Evolutionary conservation across 768 basidiomycete species (phyloP).

Genomic region (Sporobolomyces pararoseus): DNA sequence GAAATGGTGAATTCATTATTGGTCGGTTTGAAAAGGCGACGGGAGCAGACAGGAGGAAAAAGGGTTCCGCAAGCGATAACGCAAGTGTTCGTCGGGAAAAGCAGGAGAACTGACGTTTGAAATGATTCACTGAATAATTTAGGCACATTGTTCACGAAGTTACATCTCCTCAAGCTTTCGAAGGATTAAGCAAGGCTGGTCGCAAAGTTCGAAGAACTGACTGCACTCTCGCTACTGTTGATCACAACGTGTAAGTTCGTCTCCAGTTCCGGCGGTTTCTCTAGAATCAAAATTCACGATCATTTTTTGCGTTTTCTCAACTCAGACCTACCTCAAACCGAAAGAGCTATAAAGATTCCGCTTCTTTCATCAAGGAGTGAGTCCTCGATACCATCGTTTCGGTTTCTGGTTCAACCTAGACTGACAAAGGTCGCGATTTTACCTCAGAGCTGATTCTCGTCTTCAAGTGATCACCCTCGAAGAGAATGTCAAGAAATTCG

Average conservation of each 20-base stretch:
- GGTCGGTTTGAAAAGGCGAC: neutral
- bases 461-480: constrained; percentile 78
- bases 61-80: too few relatives aligned
- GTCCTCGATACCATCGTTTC: constrained; percentile 44
- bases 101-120: neutral
- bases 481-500: constrained; percentile 86
- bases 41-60: neutral
- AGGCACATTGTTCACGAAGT: constrained; percentile 79
- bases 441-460: constrained; percentile 63
- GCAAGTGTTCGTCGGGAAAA: too few relatives aligned
- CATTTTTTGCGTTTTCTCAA: too few relatives aligned
- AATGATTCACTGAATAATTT: neutral
- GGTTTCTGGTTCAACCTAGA: neutral
- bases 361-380: constrained; percentile 69
- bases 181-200: constrained; percentile 56
- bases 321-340: constrained; percentile 40
- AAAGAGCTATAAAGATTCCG: constrained; percentile 61
- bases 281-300: too few relatives aligned
- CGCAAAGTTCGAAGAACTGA: constrained; percentile 77
- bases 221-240: constrained; percentile 82
- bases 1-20: too few relatives aligned
- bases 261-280: neutral
- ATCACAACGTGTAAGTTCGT: constrained; percentile 56
- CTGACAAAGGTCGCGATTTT: neutral
- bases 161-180: constrained; percentile 77